These are phyloP conservation scores for Talaromyces adpressus DNA, from an alignment of 495 filamentous ascomycete species.

Conservation along the genomic window DNA sequence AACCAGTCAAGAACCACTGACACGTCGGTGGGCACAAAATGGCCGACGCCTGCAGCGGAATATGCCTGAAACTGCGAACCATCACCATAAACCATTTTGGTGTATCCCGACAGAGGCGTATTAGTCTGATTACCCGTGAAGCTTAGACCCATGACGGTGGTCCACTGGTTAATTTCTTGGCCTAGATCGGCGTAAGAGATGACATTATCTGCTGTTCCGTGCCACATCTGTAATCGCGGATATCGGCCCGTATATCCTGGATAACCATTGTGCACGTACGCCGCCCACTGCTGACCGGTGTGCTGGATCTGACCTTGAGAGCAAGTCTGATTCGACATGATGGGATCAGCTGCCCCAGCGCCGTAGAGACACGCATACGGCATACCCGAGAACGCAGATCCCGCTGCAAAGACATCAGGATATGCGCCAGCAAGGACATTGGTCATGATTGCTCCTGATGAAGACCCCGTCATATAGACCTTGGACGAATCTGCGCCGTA, in stretches of 20 bases:
- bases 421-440: slow-evolving; percentile 53
- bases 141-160: slow-evolving; percentile 36
- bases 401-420: slow-evolving; percentile 51
- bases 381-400: slow-evolving; percentile 51
- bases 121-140: slow-evolving; percentile 29
- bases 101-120: slow-evolving; percentile 26
- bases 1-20: slow-evolving; percentile 44
- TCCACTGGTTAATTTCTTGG: slow-evolving; percentile 55
- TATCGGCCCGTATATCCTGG: slow-evolving; percentile 47
- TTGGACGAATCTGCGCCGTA: slow-evolving; percentile 42
- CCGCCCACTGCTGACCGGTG: slow-evolving; percentile 43
- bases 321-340: slow-evolving; percentile 42
- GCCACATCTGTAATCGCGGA: slow-evolving; percentile 50
- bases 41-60: slow-evolving; percentile 40
- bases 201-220: slow-evolving; percentile 44
- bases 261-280: slow-evolving; percentile 43
- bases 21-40: slow-evolving; percentile 43
- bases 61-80: slow-evolving; percentile 35
- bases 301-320: slow-evolving; percentile 38
- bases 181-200: slow-evolving; percentile 40
- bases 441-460: slow-evolving; percentile 54
- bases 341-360: slow-evolving; percentile 9
- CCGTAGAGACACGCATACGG: slow-evolving; percentile 53
- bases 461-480: slow-evolving; percentile 46
- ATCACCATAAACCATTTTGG: slow-evolving; percentile 45